Evolutionary conservation across 2,329 filamentous ascomycete species (phyloP), one percentile per base, ranked within the genome.

Genomic region (Colletotrichum tabaci): DNA sequence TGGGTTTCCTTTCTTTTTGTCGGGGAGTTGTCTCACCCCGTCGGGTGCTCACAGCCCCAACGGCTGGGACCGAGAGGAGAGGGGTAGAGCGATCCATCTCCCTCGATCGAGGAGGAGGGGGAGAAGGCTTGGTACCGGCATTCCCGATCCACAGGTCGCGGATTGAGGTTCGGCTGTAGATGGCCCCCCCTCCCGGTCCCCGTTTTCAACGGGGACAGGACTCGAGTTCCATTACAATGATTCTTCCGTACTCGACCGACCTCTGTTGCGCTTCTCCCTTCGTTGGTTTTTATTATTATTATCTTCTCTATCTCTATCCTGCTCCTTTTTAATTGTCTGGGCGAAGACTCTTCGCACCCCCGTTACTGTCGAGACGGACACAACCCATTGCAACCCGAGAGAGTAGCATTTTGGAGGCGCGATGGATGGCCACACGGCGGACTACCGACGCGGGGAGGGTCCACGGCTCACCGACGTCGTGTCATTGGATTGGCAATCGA

Each of bases 131-230:
- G 30, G 30, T 35, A 35, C 30, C 30, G 30, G 30, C 30, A 35
- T 21, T 40, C 30, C 53, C 53, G 13, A 13, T 56, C 49, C n/a
- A 52, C 30, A 35, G 30, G 21, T 58, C 40, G 55, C 55, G 56
- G 40, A 26, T n/a, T 42, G 21, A 30, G 60, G 38, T 62, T 21
- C n/a, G 47, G 60, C 47, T 52, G 60, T 52, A 62, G 26, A 42
- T 47, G 30, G 60, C 6, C 26, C 26, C 26, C 8, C 30, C 30
- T 35, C 30, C 30, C 30, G 35, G 35, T 38, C 35, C 35, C 35
- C 35, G 12, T 38, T 38, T 38, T 8, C 8, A 38, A 38, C 35
- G 35, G 35, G 35, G 35, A 38, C 35, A 38, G 35, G 2, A 38
- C 35, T 38, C 8, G 35, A 38, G 8, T 38, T 38, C 35, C 8